Percentiles rank a stretch among this genome's conserved stretches.
Evolutionary conservation across 495 filamentous ascomycete species (phyloP).

Genomic region (Penicillium coprophilum): DNA sequence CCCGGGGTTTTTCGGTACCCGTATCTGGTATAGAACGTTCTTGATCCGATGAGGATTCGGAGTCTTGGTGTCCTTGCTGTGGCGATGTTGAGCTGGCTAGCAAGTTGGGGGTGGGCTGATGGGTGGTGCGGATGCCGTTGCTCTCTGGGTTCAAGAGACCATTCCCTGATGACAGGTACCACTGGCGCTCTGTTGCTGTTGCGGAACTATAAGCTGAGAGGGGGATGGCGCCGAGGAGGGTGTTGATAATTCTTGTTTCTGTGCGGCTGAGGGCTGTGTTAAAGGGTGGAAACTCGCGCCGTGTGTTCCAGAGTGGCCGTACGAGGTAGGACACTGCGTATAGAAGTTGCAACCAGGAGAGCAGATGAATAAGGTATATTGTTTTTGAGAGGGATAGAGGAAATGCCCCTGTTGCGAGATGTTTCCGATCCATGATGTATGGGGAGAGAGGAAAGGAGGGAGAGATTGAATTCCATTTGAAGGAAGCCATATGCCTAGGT

Average conservation of each 20-base stretch:
- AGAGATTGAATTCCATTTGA: background rate
- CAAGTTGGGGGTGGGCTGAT: background rate
- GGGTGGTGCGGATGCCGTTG: background rate
- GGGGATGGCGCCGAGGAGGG: slow-evolving; percentile 18
- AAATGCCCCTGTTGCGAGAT: slow-evolving; percentile 8
- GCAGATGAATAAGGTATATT: slow-evolving; percentile 15
- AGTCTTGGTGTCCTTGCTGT: background rate
- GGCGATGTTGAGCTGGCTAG: background rate
- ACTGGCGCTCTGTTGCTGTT: slow-evolving; percentile 10
- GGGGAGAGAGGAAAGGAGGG: background rate
- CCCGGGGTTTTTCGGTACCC: background rate
- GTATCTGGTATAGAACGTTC: background rate
- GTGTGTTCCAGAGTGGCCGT: slow-evolving; percentile 13
- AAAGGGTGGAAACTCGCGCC: slow-evolving; percentile 18
- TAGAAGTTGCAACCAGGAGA: slow-evolving; percentile 24
- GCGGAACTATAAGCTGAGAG: slow-evolving; percentile 20
- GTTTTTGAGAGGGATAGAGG: slow-evolving; percentile 18
- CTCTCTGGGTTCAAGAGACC: background rate
- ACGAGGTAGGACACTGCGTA: slow-evolving; percentile 23
- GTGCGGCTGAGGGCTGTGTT: slow-evolving; percentile 8
- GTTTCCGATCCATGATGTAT: slow-evolving; percentile 2
- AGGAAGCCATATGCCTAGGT: background rate
- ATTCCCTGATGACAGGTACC: slow-evolving; percentile 2
- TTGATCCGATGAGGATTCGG: background rate
- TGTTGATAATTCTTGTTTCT: slow-evolving; percentile 16